Evolutionary conservation across 345 rosid species (phyloP), one percentile per base, ranked within the genome.

Genomic region (Eucalyptus melliodora): DNA sequence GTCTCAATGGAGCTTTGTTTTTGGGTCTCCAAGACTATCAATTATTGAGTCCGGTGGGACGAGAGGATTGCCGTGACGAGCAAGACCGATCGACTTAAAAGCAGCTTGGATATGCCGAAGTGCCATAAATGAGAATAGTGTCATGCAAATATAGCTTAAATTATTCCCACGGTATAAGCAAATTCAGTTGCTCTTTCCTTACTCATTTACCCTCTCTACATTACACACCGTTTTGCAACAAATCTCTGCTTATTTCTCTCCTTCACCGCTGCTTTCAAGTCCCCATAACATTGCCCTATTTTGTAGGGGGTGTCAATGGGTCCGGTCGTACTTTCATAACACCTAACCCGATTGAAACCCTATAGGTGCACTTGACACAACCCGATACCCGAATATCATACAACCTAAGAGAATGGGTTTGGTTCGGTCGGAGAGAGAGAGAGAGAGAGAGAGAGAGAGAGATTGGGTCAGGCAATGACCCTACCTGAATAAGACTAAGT

Each of bases 311-410:
- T 4, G 11, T 53, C 59, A 21, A 19, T 53, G 59, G 26, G 59
- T 53, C 26, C 1, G 1, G 2, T 21, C 0, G 5, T 4, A 19
- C 26, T 53, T 53, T 53, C 59, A 53, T 53, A 21, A 53, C 2
- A 21, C 2, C 2, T 9, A 0, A 53, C 59, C 5, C 0, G 5
- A 53, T 53, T 2, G 26, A 53, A 53, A 53, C 5, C 23, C 26
- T 53, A 53, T 0, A 21, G 0, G 59, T 2, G 26, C 4, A 1
- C 2, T 53, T 19, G 59, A 53, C 59, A 53, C 59, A 4, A 53
- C 2, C 5, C 0, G 26, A 53, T 53, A 53, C 2, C 26, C 11
- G 2, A 53, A 53, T 19, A 53, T 19, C 26, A 53, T 53, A 53
- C 59, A 53, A 53, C 26, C 59, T 3, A 19, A 53, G 2, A 53